Evolutionary conservation across 176 grass and related monocot species (phyloP).

Genomic region (Ensete glaucum): DNA sequence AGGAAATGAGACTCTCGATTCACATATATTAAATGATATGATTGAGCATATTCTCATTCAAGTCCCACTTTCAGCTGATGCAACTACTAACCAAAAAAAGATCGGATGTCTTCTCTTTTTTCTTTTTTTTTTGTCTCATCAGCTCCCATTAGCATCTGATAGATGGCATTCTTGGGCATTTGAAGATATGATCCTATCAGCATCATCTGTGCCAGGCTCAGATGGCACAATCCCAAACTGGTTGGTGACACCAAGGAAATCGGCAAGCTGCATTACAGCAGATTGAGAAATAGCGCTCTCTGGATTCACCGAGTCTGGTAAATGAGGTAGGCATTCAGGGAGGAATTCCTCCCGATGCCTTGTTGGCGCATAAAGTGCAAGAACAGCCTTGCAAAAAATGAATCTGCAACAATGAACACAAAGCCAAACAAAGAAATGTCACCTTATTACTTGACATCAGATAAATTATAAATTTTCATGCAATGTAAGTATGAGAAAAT

Average conservation of each 20-base stretch:
- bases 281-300: slow-evolving; percentile 51
- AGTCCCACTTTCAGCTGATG: neutral
- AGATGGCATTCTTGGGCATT: slow-evolving; percentile 3
- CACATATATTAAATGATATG: neutral
- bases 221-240: slow-evolving; percentile 46
- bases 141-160: slow-evolving; percentile 2
- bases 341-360: slow-evolving; percentile 36
- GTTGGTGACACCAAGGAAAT: slow-evolving; percentile 30
- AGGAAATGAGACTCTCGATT: neutral
- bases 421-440: neutral
- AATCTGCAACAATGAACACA: slow-evolving; percentile 47
- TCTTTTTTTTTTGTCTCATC: neutral
- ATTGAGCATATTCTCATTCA: neutral
- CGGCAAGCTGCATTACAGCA: slow-evolving; percentile 49
- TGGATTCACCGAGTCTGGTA: slow-evolving; percentile 50
- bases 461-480: neutral
- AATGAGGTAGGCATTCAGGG: slow-evolving; percentile 49
- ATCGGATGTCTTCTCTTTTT: neutral
- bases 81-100: neutral
- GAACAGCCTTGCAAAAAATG: slow-evolving; percentile 63
- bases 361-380: slow-evolving; percentile 42
- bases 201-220: neutral
- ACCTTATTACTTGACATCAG: neutral
- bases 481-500: too few species aligned
- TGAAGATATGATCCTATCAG: neutral